Evolutionary conservation across 2,329 filamentous ascomycete species (phyloP).

Genomic region (Ceratocystis huliohia): DNA sequence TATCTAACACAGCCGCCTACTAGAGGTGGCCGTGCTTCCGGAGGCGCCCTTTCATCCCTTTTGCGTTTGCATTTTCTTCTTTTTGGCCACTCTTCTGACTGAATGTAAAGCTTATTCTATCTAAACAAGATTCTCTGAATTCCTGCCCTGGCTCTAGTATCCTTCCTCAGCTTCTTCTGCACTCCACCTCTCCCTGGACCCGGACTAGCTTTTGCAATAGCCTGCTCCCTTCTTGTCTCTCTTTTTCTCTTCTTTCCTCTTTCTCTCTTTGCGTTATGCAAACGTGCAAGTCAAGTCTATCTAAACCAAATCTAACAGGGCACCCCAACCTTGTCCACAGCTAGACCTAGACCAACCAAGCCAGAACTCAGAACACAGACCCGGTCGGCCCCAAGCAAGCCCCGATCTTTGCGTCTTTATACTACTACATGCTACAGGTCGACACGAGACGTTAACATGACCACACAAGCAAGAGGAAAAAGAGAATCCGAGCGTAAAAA

Average conservation of each 20-base stretch:
- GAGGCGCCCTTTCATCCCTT: background rate
- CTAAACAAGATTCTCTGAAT: background rate
- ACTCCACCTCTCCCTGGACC: background rate
- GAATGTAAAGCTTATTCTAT: background rate
- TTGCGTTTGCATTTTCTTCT: background rate
- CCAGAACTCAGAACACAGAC: too few relatives aligned
- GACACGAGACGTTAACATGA: background rate
- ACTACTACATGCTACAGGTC: background rate
- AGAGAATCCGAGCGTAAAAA: conserved; percentile 6
- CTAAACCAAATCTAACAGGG: background rate
- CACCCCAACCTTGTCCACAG: background rate
- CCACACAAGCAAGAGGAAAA: background rate
- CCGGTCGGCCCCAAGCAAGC: background rate
- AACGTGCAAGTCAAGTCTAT: conserved; percentile 1
- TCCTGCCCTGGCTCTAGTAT: conserved; percentile 2
- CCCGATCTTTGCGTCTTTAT: background rate
- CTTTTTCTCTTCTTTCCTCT: background rate
- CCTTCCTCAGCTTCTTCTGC: conserved; percentile 8
- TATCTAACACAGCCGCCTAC: too few relatives aligned
- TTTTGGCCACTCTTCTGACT: background rate
- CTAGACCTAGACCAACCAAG: background rate
- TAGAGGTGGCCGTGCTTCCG: too few relatives aligned
- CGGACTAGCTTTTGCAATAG: conserved; percentile 3
- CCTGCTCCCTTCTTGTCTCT: conserved; percentile 4
- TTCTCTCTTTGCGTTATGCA: background rate